Evolutionary conservation across 208 protist genomes (phyloP), one percentile per base, ranked within the genome.

Genomic region (Crithidia thermophila): DNA sequence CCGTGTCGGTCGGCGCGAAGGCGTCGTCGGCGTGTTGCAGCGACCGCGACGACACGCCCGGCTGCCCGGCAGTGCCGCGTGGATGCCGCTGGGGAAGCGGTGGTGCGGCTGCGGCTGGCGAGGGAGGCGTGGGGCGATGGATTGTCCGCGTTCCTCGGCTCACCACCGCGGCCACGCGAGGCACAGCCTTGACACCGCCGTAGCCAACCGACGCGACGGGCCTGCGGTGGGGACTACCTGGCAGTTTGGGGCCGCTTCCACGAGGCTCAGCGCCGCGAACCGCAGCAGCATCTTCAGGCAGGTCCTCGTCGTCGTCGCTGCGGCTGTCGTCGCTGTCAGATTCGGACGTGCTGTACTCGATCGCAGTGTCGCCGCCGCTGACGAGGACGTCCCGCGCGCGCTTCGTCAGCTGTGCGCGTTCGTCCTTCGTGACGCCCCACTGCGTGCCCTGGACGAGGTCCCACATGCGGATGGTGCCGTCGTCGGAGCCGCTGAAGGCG

Each of bases 401-500:
- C 40, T n/a, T 30, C 25, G 39, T 37, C 37, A 50, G 63, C 31
- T 53, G 59, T 43, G 40, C 71, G 23, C 69, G 66, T 50, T 81
- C 75, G 36, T 75, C 73, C 28, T 45, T 69, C 20, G 70, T 74
- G 31, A 84, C 27, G 13, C 63, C 55, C 20, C 91, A 72, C 68
- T 87, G 67, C 4, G 28, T 59, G 25, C 80, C 80, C 6, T 81
- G 77, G 5, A 81, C 27, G 9, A 85, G 30, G 34, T 78, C 78
- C 88, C 88, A 94, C 73, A 89, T 74, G 28, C 81, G 82, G 16
- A 94, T 34, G 16, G 66, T 72, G 27, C 88, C 88, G 55, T 89
- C 85, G 33, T 88, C 83, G n/a, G 70, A 60, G 16, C 85, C 88
- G 55, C 82, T 90, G 66, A 94, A 81, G 18, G 70, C 72, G 62